These are phyloP conservation scores for Gaertneriomyces sp. DNA, from an alignment of 192 early-diverging fungal species.

Conservation along the genomic window DNA sequence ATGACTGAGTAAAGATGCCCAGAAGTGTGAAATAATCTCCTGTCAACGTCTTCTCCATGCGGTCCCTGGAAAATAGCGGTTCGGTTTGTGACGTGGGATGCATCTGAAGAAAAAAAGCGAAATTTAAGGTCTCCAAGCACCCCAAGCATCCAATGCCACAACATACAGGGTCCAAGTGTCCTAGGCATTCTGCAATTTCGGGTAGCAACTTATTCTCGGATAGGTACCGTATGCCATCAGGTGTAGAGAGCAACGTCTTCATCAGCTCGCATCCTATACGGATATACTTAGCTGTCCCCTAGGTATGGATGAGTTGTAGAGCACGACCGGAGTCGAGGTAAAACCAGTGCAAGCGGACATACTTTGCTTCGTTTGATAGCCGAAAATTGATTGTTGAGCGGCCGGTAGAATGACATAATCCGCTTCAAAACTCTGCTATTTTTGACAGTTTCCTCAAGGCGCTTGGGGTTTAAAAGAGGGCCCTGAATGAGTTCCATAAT, in stretches of 20 bases:
- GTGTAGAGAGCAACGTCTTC: slow-evolving; percentile 54
- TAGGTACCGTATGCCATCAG: slow-evolving; percentile 68
- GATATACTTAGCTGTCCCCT: slow-evolving; percentile 51
- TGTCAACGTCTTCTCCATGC: slow-evolving; percentile 68
- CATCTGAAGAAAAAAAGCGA: slow-evolving; percentile 29
- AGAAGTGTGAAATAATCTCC: slow-evolving; percentile 77
- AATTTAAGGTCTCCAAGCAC: neutral
- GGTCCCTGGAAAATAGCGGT: slow-evolving; percentile 68
- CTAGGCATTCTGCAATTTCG: slow-evolving; percentile 71
- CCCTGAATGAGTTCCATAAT: slow-evolving; percentile 74
- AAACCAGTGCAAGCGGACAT: slow-evolving; percentile 14
- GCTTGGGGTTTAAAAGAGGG: slow-evolving; percentile 64
- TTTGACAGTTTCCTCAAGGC: slow-evolving; percentile 72
- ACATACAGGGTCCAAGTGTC: slow-evolving; percentile 69
- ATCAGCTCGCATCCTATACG: slow-evolving; percentile 69
- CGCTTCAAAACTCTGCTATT: slow-evolving; percentile 70
- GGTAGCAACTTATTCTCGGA: slow-evolving; percentile 64
- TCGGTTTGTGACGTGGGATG: slow-evolving; percentile 34
- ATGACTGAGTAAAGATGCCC: slow-evolving; percentile 56
- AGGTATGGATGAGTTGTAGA: neutral
- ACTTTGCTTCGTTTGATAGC: slow-evolving; percentile 58
- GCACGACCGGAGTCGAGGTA: neutral
- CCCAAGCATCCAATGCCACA: neutral
- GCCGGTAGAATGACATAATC: slow-evolving; percentile 69
- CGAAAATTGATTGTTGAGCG: slow-evolving; percentile 66